Percentiles rank a stretch among this genome's conserved stretches.
Conservation (phyloP, 495 filamentous ascomycete species). For the Tuber indicum region DNA sequence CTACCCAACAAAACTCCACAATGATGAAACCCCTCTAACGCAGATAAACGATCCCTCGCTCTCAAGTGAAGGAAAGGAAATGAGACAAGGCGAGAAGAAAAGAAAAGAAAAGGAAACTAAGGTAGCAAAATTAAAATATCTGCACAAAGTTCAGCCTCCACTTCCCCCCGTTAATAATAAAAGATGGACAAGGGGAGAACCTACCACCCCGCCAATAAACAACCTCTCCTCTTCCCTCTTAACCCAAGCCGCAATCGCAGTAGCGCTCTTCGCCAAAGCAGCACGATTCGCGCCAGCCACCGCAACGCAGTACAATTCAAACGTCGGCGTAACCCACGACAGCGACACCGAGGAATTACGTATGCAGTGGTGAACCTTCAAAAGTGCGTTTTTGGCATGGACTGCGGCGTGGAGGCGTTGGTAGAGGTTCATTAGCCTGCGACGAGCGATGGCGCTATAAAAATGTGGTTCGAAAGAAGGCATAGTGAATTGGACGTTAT, state of each 20-base stretch:
- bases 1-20: background rate
- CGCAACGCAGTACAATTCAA: constrained; percentile 93
- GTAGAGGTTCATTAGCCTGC: constrained; percentile 77
- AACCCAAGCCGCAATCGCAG: constrained; percentile 81
- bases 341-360: constrained; percentile 66
- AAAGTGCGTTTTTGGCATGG: constrained; percentile 71
- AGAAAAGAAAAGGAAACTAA: background rate
- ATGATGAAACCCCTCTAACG: background rate
- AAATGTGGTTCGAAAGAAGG: constrained; percentile 72
- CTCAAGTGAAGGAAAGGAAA: background rate
- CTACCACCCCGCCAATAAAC: constrained; percentile 84
- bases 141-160: background rate
- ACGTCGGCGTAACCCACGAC: constrained; percentile 81
- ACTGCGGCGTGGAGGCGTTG: constrained; percentile 73
- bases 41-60: background rate
- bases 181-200: background rate
- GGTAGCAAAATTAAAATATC: background rate
- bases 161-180: background rate
- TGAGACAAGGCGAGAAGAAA: background rate
- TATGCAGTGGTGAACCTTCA: constrained; percentile 78
- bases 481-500: constrained; percentile 94
- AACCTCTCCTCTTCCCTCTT: constrained; percentile 82
- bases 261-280: constrained; percentile 75
- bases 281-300: constrained; percentile 65
- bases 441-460: constrained; percentile 54